phyloP scores from a whole-genome alignment of 164 flowering plant genomes.

The Warburgia ugandensis region DNA sequence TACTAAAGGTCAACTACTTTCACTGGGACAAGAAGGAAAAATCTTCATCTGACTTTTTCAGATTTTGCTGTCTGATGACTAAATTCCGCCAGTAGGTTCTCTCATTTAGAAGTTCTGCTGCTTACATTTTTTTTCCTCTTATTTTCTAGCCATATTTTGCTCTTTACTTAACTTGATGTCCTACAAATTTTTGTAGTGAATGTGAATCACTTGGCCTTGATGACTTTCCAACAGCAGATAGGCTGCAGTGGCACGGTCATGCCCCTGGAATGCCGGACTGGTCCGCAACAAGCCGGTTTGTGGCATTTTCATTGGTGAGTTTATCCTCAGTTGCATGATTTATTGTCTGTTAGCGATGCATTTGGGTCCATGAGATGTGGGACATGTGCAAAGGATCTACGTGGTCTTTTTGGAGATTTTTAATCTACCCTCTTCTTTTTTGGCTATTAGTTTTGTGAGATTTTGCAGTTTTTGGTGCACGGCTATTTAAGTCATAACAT shows the following conservation, averaged over 20 bases:
- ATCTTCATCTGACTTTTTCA: slow-evolving; percentile 61
- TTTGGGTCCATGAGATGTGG: no score
- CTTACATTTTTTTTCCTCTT: not conserved
- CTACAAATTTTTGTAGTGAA: slow-evolving; percentile 35
- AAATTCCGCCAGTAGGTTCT: slow-evolving; percentile 58
- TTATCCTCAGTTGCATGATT: not conserved
- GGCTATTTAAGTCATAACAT: no score
- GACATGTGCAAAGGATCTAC: no score
- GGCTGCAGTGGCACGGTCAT: slow-evolving; percentile 89
- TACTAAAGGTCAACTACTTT: slow-evolving; percentile 76
- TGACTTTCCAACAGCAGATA: slow-evolving; percentile 80
- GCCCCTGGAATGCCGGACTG: slow-evolving; percentile 68
- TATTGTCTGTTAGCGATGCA: not conserved
- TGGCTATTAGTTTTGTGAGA: no score
- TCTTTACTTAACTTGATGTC: not conserved
- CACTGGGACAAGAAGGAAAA: slow-evolving; percentile 90
- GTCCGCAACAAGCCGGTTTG: slow-evolving; percentile 83
- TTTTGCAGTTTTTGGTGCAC: no score
- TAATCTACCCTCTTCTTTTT: no score
- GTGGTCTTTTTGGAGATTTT: no score
- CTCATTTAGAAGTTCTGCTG: not conserved
- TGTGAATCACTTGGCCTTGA: slow-evolving; percentile 80
- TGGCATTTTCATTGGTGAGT: slow-evolving; percentile 75
- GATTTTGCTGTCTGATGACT: slow-evolving; percentile 80
- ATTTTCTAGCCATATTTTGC: no score